A percentile compares a stretch with the other conserved stretches of the same genome.
Conservation (phyloP, 345 rosid genomes). For the Lagerstroemia speciosa region DNA sequence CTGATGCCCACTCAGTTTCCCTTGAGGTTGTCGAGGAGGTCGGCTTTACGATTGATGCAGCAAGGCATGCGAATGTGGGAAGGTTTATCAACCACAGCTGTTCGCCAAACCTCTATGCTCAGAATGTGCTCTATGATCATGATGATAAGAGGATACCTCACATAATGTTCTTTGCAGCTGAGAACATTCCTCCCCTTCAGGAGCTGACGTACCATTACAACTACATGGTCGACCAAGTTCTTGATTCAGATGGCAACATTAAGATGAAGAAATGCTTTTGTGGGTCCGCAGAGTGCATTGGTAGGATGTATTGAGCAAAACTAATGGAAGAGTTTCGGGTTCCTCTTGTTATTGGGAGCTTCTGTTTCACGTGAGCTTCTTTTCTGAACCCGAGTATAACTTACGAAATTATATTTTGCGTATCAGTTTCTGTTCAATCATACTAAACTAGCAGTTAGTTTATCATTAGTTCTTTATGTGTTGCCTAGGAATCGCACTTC, state of each 20-base stretch:
- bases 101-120: constrained; percentile 89
- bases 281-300: constrained; percentile 67
- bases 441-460: neutral
- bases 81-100: constrained; percentile 91
- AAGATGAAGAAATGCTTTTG: constrained; percentile 64
- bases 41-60: constrained; percentile 83
- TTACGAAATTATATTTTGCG: neutral
- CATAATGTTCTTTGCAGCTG: constrained; percentile 76
- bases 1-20: constrained; percentile 25
- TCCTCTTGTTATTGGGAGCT: neutral
- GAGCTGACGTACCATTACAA: constrained; percentile 83
- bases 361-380: neutral
- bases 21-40: constrained; percentile 25
- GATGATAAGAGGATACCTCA: constrained; percentile 70
- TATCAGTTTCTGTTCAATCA: neutral
- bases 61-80: constrained; percentile 55
- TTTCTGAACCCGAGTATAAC: neutral
- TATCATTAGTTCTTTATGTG: neutral
- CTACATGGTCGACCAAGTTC: constrained; percentile 53
- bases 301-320: constrained; percentile 58
- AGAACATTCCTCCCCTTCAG: constrained; percentile 82
- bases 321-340: neutral
- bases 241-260: constrained; percentile 54
- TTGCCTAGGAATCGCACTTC: neutral
- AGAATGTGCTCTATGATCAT: constrained; percentile 72